A percentile compares a stretch with the other conserved stretches of the same genome.
Conservation (phyloP, 176 grass and related monocot species). For the Oropetium thomaeum region DNA sequence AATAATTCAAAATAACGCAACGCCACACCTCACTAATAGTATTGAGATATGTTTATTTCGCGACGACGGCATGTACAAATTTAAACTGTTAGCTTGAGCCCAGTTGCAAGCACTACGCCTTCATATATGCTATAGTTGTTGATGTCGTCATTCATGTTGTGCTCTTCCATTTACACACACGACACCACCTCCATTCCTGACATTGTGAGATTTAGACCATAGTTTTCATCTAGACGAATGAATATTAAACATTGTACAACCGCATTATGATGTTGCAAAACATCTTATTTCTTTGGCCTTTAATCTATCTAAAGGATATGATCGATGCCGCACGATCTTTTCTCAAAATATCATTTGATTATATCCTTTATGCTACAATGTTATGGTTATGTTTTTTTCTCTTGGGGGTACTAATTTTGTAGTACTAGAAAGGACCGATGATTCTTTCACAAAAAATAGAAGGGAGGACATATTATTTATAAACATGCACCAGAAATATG, state of each 20-base stretch:
- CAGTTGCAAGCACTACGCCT: too few relatives aligned
- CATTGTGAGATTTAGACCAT: background rate
- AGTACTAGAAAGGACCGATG: too few relatives aligned
- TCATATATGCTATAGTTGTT: too few relatives aligned
- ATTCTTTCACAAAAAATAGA: background rate
- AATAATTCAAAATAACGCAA: background rate
- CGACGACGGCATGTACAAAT: too few relatives aligned
- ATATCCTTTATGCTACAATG: constrained; percentile 7
- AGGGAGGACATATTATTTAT: too few relatives aligned
- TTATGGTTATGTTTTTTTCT: too few relatives aligned
- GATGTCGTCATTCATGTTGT: too few relatives aligned
- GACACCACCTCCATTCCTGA: background rate
- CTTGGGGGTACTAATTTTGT: too few relatives aligned
- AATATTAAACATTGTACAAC: background rate
- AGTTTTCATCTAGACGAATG: constrained; percentile 40
- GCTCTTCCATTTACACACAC: background rate
- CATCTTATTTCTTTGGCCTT: constrained; percentile 1
- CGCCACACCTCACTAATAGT: background rate
- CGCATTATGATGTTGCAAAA: constrained; percentile 13
- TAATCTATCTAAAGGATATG: constrained; percentile 6
- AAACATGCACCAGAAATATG: background rate
- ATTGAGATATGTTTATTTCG: too few relatives aligned
- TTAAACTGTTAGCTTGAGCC: too few relatives aligned
- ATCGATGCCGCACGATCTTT: constrained; percentile 16
- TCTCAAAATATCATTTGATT: constrained; percentile 21